These are phyloP conservation scores for Penicillium sp. DNA, from an alignment of 2,329 filamentous ascomycete genomes.

Conservation along the genomic window DNA sequence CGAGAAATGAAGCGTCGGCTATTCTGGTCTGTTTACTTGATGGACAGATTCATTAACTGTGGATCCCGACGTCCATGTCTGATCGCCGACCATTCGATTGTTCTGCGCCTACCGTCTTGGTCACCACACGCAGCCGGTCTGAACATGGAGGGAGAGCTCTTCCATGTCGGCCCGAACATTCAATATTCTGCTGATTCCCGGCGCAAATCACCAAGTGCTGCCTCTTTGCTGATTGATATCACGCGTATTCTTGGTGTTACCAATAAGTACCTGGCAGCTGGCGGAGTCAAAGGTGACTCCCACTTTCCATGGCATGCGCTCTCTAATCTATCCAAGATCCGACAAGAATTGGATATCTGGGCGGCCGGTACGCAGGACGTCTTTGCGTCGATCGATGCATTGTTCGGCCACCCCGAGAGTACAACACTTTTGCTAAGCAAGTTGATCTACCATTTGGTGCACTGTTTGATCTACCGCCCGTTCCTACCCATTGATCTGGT, in stretches of 20 bases:
- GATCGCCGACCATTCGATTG: slow-evolving; percentile 72
- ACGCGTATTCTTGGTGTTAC: slow-evolving; percentile 78
- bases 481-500: slow-evolving; percentile 82
- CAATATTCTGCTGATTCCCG: slow-evolving; percentile 69
- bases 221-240: slow-evolving; percentile 80
- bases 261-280: slow-evolving; percentile 78
- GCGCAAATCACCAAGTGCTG: slow-evolving; percentile 72
- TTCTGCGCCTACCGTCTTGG: slow-evolving; percentile 75
- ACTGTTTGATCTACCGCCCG: slow-evolving; percentile 82
- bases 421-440: slow-evolving; percentile 80
- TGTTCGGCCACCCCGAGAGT: slow-evolving; percentile 77
- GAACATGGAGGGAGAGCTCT: slow-evolving; percentile 74
- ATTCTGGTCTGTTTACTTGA: slow-evolving; percentile 86
- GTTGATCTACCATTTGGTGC: slow-evolving; percentile 80
- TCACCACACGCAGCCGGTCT: slow-evolving; percentile 61
- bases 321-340: slow-evolving; percentile 81
- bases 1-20: slow-evolving; percentile 74
- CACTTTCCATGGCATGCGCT: slow-evolving; percentile 89
- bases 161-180: slow-evolving; percentile 74
- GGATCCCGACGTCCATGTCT: slow-evolving; percentile 81
- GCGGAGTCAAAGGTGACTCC: slow-evolving; percentile 83
- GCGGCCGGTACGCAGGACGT: slow-evolving; percentile 76
- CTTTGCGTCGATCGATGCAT: slow-evolving; percentile 70
- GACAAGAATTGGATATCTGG: slow-evolving; percentile 82
- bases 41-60: slow-evolving; percentile 79